These are phyloP conservation scores for Schizothecium vesticola DNA, from an alignment of 495 filamentous ascomycete species.

Conservation along the genomic window DNA sequence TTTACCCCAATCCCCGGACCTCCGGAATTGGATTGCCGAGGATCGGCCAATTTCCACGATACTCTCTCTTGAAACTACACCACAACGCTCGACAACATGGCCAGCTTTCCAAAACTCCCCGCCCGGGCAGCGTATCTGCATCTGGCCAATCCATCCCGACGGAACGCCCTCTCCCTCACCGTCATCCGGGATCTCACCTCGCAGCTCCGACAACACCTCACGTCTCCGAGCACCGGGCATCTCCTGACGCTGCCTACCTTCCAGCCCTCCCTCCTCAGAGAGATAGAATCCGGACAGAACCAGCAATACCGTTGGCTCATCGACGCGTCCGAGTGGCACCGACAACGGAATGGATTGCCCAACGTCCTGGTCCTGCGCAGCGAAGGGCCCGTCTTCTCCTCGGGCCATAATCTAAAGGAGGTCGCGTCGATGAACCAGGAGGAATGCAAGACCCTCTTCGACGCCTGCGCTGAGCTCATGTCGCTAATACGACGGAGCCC, in stretches of 20 bases:
- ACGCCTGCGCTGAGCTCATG: conserved; percentile 25
- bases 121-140: neutral
- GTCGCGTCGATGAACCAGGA: neutral
- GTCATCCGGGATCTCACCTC: conserved; percentile 18
- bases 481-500: conserved; percentile 23
- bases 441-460: conserved; percentile 18
- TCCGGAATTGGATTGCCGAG: neutral
- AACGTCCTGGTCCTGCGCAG: conserved; percentile 20
- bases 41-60: neutral
- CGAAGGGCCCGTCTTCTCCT: conserved; percentile 23
- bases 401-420: conserved; percentile 26
- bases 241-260: conserved; percentile 24
- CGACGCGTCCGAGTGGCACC: conserved; percentile 14
- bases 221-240: conserved; percentile 8
- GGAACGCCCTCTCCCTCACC: conserved; percentile 24
- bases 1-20: neutral
- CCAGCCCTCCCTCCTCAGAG: conserved; percentile 10
- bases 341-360: conserved; percentile 10
- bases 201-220: conserved; percentile 22
- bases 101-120: neutral
- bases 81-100: neutral
- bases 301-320: conserved; percentile 19
- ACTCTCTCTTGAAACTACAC: neutral
- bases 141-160: neutral
- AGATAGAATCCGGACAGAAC: neutral